phyloP scores from a whole-genome alignment of 805 yeast genomes.

The Jamesozyma gamospora region DNA sequence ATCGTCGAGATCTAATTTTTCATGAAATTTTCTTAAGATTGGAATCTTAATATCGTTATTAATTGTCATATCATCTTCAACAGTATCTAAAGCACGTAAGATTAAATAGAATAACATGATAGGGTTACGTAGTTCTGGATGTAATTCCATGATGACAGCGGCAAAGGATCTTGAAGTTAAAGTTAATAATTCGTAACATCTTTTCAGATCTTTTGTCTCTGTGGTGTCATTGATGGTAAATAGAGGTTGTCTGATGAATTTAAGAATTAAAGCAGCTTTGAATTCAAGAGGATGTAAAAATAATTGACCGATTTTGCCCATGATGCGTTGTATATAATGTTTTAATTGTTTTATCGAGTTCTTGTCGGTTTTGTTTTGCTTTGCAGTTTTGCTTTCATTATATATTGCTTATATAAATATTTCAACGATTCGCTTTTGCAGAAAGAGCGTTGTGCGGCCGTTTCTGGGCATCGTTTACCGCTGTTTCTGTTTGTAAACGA shows the following conservation, averaged over 20 bases:
- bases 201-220: conserved; percentile 37
- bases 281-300: conserved; percentile 64
- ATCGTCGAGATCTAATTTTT: conserved; percentile 49
- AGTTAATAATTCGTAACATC: conserved; percentile 60
- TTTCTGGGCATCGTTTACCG: no score
- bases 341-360: no score
- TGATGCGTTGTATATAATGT: no score
- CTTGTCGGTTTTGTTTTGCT: no score
- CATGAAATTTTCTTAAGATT: conserved; percentile 55
- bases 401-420: no score
- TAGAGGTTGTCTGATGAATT: conserved; percentile 42
- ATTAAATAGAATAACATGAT: conserved; percentile 78
- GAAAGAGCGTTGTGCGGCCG: no score
- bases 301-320: conserved; percentile 56
- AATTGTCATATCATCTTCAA: conserved; percentile 92
- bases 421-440: no score
- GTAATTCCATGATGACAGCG: conserved; percentile 84
- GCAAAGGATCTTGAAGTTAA: conserved; percentile 83
- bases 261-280: conserved; percentile 54
- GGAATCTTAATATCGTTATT: conserved; percentile 65
- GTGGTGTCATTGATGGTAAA: conserved; percentile 38
- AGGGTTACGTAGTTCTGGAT: conserved; percentile 78
- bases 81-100: conserved; percentile 84
- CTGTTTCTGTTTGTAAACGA: no score
- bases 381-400: no score